Evolutionary conservation across 1,284 basidiomycete genomes (phyloP).

Genomic region (Hortiboletus rubellus): DNA sequence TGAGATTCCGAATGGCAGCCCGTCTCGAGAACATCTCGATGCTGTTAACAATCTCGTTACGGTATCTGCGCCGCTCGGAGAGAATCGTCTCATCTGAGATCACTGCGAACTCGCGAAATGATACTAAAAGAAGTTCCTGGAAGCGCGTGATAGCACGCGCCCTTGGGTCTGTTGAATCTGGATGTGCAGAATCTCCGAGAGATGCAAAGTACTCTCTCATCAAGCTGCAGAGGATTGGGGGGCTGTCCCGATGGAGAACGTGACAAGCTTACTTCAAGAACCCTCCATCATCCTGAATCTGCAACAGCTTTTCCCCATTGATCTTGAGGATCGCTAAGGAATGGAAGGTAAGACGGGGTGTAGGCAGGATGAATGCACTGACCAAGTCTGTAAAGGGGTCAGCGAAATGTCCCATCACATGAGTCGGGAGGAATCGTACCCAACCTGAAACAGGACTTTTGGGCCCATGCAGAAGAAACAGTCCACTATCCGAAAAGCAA

Average conservation of each 20-base stretch:
- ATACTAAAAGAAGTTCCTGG: constrained; percentile 94
- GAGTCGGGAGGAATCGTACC: constrained; percentile 51
- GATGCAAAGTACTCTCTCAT: constrained; percentile 96
- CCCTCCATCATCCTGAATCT: constrained; percentile 95
- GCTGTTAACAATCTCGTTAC: constrained; percentile 88
- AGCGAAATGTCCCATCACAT: constrained; percentile 7
- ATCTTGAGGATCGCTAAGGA: constrained; percentile 91
- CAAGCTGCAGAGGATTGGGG: constrained; percentile 48
- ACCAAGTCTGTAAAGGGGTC: constrained; percentile 42
- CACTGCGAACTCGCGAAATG: constrained; percentile 95
- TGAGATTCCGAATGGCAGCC: constrained; percentile 89
- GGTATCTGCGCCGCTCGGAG: constrained; percentile 83
- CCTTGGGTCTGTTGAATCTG: constrained; percentile 84
- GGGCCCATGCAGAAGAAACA: constrained; percentile 99
- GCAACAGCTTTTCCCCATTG: constrained; percentile 92
- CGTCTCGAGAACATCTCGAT: constrained; percentile 97
- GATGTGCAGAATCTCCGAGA: constrained; percentile 94
- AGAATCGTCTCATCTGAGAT: constrained; percentile 97
- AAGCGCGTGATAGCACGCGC: constrained; percentile 96
- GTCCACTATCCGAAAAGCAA: constrained; percentile 98
- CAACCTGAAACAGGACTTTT: constrained; percentile 97
- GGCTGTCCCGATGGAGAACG: neutral
- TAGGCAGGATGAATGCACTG: constrained; percentile 25
- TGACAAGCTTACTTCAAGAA: constrained; percentile 78
- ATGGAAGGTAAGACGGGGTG: constrained; percentile 6